Evolutionary conservation across 305 asterid genomes (phyloP), one percentile per base, ranked within the genome.

Genomic region (Plantago coronopus): DNA sequence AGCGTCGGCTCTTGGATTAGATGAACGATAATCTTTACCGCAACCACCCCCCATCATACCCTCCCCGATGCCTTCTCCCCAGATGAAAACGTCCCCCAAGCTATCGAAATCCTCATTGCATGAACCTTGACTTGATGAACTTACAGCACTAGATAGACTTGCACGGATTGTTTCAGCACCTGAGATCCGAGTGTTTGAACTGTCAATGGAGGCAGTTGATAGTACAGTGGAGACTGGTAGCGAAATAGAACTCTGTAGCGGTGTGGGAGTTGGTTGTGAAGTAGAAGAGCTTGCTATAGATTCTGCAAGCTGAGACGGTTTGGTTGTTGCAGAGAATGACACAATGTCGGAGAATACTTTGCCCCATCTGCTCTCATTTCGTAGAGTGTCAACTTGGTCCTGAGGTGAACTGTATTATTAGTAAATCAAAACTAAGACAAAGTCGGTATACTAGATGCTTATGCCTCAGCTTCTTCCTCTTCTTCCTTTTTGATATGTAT

Each of bases 121-220:
- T 29, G 96, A 91, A 57, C 94, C 90, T 57, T 88, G 98, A 71
- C 98, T 91, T 10, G 98, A 91, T 57, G 95, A 86, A 76, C 98
- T 88, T 54, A 87, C 65, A 37, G 88, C 95, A 68, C 98, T 91
- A n/a, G 95, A 91, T 53, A 88, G 82, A 80, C 98, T 91, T 71
- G 81, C 77, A 54, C 98, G 78, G 62, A 79, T 25, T 56, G 84
- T 66, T 43, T 86, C 96, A 14, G 78, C 70, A 38, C 88, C 82
- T 23, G 96, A 85, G 60, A 59, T 56, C 71, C 88, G 79, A 55
- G 72, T 70, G 53, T 72, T 81, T 46, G 76, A 21, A 82, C 63
- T 76, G 61, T 82, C 96, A 27, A 49, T 70, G 15, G 78, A 66
- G 57, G 64, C 82, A 49, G 70, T 18, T 17, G 78, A 37, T 21